These are phyloP conservation scores for Ganoderma meredithae DNA, from an alignment of 1,284 basidiomycete genomes.

Conservation along the genomic window DNA sequence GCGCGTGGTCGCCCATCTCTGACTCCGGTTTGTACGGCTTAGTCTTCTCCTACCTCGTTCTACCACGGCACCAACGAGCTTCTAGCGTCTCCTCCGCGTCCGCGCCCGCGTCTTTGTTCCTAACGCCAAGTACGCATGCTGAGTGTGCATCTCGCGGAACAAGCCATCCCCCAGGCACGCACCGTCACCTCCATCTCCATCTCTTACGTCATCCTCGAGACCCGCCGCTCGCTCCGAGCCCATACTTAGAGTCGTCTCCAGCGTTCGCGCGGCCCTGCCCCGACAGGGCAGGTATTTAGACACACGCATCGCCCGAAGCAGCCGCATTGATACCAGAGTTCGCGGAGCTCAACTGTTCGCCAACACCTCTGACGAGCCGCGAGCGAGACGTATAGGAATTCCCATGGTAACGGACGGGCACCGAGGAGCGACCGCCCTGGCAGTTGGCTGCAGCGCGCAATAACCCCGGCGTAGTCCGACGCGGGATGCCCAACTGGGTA, in stretches of 20 bases:
- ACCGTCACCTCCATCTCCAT: conserved; percentile 1
- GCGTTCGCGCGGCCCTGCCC: not conserved
- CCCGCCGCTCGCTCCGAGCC: not conserved
- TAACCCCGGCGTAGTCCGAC: conserved; percentile 3
- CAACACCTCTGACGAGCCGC: not conserved
- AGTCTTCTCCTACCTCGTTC: too few species aligned
- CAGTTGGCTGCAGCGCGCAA: not conserved
- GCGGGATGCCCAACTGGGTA: not conserved
- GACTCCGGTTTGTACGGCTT: not conserved
- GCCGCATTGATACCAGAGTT: not conserved
- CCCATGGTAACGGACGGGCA: not conserved
- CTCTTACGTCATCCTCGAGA: not conserved
- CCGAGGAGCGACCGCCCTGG: not conserved
- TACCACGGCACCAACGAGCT: not conserved
- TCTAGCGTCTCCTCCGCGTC: not conserved
- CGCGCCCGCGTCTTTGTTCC: not conserved
- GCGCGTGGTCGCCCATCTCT: not conserved
- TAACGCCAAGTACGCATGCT: not conserved
- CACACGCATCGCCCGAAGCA: not conserved
- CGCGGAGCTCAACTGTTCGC: not conserved
- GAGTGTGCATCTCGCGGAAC: not conserved
- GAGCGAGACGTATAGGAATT: not conserved
- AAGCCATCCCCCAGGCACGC: conserved; percentile 4
- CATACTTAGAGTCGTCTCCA: not conserved
- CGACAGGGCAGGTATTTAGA: too few species aligned